phyloP scores from a whole-genome alignment of 129 eudicot genomes.

The Tagetes erecta region DNA sequence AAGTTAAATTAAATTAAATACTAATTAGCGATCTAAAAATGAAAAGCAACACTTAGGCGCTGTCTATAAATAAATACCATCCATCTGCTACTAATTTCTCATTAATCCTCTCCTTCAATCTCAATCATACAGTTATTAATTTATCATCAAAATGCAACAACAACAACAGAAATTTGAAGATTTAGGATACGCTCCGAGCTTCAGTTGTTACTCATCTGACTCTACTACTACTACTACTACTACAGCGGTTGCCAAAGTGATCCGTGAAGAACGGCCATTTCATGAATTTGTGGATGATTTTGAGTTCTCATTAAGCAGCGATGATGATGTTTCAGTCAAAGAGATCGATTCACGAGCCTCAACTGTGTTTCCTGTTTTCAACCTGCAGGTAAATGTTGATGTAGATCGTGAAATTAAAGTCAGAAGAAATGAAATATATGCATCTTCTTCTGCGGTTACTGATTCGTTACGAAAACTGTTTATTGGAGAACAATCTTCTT shows the following conservation, averaged over 20 bases:
- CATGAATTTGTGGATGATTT: constrained; percentile 25
- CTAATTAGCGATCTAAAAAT: too few relatives aligned
- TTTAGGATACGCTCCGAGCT: constrained; percentile 39
- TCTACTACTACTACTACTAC: constrained; percentile 31
- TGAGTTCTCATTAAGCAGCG: constrained; percentile 37
- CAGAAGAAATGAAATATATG: neutral
- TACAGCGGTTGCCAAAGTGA: constrained; percentile 32
- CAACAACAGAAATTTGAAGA: neutral
- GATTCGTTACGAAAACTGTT: constrained; percentile 39
- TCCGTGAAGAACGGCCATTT: neutral
- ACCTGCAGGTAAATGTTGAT: constrained; percentile 26
- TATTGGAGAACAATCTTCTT: constrained; percentile 22
- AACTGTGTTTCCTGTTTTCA: constrained; percentile 53
- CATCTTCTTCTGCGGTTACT: neutral
- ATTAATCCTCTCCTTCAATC: too few relatives aligned
- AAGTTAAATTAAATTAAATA: too few relatives aligned
- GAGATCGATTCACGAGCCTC: constrained; percentile 26
- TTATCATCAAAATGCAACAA: too few relatives aligned
- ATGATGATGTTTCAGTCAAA: constrained; percentile 17
- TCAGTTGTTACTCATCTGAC: constrained; percentile 43
- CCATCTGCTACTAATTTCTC: too few relatives aligned
- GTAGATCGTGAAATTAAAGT: neutral
- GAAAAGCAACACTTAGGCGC: too few relatives aligned
- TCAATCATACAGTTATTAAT: too few relatives aligned
- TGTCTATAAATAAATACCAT: too few relatives aligned